A percentile compares a stretch with the other conserved stretches of the same genome.
phyloP scores from a whole-genome alignment of 2,329 filamentous ascomycete genomes.

The Grosmannia penicillata region DNA sequence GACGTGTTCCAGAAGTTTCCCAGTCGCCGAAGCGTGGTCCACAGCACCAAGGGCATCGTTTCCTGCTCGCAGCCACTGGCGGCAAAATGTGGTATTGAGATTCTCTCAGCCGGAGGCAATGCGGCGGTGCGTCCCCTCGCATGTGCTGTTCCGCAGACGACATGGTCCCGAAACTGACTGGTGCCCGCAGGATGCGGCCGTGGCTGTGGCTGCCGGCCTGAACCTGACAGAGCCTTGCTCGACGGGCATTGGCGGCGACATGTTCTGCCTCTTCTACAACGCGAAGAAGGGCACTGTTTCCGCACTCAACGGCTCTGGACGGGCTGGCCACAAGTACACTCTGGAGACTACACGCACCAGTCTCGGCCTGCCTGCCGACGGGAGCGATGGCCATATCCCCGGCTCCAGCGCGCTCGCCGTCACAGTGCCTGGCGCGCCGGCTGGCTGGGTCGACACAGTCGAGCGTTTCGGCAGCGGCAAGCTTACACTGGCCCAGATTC shows the following conservation, averaged over 20 bases:
- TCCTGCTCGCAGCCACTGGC: slow-evolving; percentile 82
- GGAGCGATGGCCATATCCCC: slow-evolving; percentile 28
- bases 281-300: slow-evolving; percentile 68
- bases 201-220: slow-evolving; percentile 81
- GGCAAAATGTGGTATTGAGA: slow-evolving; percentile 69
- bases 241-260: slow-evolving; percentile 91
- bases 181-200: slow-evolving; percentile 65
- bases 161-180: slow-evolving; percentile 3
- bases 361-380: slow-evolving; percentile 47
- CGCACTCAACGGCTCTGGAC: slow-evolving; percentile 87
- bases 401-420: slow-evolving; percentile 64
- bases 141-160: slow-evolving; percentile 37
- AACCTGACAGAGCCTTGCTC: slow-evolving; percentile 89
- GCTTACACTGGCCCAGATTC: slow-evolving; percentile 58
- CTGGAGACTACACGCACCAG: slow-evolving; percentile 56
- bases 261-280: slow-evolving; percentile 91
- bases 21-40: slow-evolving; percentile 79
- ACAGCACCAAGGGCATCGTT: slow-evolving; percentile 85
- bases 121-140: too few species aligned
- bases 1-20: slow-evolving; percentile 40
- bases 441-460: slow-evolving; percentile 84
- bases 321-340: slow-evolving; percentile 53
- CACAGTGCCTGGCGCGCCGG: slow-evolving; percentile 79
- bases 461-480: slow-evolving; percentile 83
- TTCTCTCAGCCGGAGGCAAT: slow-evolving; percentile 82